phyloP scores from a whole-genome alignment of 2,329 filamentous ascomycete species.

The Pseudohalonectria lignicola region DNA sequence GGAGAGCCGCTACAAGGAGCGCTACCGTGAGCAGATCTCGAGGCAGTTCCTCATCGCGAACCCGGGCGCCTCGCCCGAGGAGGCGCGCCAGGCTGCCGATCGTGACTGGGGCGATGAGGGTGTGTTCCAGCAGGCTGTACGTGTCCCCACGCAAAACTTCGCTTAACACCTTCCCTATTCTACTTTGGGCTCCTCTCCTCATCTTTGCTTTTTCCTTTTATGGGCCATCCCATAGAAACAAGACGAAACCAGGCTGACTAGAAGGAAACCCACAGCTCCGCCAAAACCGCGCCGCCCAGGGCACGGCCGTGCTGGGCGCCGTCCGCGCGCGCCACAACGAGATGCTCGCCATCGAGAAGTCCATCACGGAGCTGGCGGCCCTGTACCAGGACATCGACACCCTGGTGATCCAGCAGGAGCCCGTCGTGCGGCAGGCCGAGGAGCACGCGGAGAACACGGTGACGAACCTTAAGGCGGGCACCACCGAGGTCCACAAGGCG shows the following conservation, averaged over 20 bases:
- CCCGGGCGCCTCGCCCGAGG: slow-evolving; percentile 63
- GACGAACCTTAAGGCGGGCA: slow-evolving; percentile 57
- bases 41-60: slow-evolving; percentile 76
- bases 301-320: slow-evolving; percentile 61
- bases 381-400: slow-evolving; percentile 69
- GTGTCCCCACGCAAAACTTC: slow-evolving; percentile 22
- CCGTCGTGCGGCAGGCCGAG: slow-evolving; percentile 50
- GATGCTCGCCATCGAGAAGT: slow-evolving; percentile 69
- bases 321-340: slow-evolving; percentile 77
- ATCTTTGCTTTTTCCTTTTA: neutral
- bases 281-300: slow-evolving; percentile 63
- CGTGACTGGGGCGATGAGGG: slow-evolving; percentile 68
- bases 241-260: no score
- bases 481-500: slow-evolving; percentile 56
- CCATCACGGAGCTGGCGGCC: slow-evolving; percentile 55
- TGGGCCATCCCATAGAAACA: no score
- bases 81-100: slow-evolving; percentile 58
- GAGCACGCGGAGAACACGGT: slow-evolving; percentile 54
- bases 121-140: slow-evolving; percentile 72
- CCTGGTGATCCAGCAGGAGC: slow-evolving; percentile 62
- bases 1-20: slow-evolving; percentile 58
- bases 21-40: slow-evolving; percentile 68
- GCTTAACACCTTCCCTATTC: neutral
- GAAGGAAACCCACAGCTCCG: slow-evolving; percentile 54
- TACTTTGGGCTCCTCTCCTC: neutral